Base-by-base conservation (phyloP, 306 rosid species). In the Quercus cerris region DNA sequence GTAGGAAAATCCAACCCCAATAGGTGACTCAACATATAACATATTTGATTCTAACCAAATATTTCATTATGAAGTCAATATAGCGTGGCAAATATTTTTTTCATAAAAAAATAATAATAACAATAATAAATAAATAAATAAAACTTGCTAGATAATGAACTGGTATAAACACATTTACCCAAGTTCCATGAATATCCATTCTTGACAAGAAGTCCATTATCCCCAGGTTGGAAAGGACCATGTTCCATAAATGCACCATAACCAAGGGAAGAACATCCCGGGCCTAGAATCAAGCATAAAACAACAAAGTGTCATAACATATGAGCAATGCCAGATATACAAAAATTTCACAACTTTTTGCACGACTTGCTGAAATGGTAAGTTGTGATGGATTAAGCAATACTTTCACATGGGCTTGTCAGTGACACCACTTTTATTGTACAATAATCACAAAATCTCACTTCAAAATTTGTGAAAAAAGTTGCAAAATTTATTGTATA, bases 131-230 rank as follows among this genome's bases (percentile, higher is more conserved):
- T 38, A 38, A 38, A 38, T 38, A 38, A 35, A 35, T 35, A 35
- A 38, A 33, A 30, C 44, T 63, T 14, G 44, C 52, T 67, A 13
- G 1, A 19, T 30, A 18, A 3, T 19, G 49, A 33, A 35, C 52
- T 6, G 4, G 19, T 33, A 18, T 18, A 67, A 33, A 33, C n/a
- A 62, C 10, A 10, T 33, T 33, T 67, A 67, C 72, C 52, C 72
- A 19, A 33, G 72, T 67, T 67, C 72, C 72, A 67, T 67, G 72
- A 35, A 35, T 67, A 67, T 19, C 35, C 72, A 8, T 67, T 67
- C 27, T 67, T 67, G 49, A 67, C 49, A 67, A 33, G 72, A 35
- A 18, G 23, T 67, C 72, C 27, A 19, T 19, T 17, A 46, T 67
- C 51, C 15, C 52, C 27, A 3, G 72, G 72, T 33, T 33, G 52